Evolutionary conservation across 345 rosid genomes (phyloP).

Genomic region (Populus nigra): DNA sequence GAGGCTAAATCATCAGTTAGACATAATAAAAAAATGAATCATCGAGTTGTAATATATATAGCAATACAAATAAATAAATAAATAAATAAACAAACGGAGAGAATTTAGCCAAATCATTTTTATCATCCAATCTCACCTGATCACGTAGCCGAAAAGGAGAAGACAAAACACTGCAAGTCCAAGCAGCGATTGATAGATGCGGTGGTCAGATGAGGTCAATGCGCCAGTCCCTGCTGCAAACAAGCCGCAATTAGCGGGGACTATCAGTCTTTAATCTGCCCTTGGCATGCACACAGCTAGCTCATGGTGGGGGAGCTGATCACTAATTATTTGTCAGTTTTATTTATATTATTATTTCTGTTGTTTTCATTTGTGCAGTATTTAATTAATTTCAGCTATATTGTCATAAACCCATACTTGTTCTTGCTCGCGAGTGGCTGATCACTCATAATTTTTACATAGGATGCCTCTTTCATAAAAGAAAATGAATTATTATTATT

Average conservation of each 20-base stretch:
- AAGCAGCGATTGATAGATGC: background rate
- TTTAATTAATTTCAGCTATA: background rate
- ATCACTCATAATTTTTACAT: constrained; percentile 14
- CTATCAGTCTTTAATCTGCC: background rate
- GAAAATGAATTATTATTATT: background rate
- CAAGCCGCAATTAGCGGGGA: constrained; percentile 16
- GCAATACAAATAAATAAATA: too few species aligned
- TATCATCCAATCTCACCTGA: background rate
- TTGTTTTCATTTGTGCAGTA: background rate
- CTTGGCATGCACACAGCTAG: background rate
- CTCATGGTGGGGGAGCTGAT: background rate
- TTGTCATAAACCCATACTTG: background rate
- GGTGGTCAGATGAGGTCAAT: background rate
- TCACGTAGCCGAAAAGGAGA: background rate
- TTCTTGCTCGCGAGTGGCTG: background rate
- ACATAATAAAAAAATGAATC: too few species aligned
- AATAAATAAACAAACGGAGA: too few species aligned
- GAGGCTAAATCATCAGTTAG: too few species aligned
- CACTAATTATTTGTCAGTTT: background rate
- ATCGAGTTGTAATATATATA: too few species aligned
- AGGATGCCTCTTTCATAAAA: background rate
- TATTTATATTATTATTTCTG: background rate
- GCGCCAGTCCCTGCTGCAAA: constrained; percentile 3
- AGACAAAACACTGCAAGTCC: too few species aligned
- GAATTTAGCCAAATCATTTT: background rate